phyloP scores from a whole-genome alignment of 2,329 filamentous ascomycete species.

The Trichophyton mentagrophytes region DNA sequence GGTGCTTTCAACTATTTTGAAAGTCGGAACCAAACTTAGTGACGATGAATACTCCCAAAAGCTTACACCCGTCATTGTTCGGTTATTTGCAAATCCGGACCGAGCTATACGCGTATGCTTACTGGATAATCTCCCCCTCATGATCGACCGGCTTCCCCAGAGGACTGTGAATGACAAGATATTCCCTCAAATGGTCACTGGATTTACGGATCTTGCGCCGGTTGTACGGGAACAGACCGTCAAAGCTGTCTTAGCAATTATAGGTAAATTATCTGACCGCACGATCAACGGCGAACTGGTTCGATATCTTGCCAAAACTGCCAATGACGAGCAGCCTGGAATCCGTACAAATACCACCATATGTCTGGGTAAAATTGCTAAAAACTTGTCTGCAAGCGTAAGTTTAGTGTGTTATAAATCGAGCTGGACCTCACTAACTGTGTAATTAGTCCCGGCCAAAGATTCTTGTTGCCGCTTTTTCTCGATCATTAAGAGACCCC shows the following conservation, averaged over 20 bases:
- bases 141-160: slow-evolving; percentile 81
- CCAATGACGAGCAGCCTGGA: slow-evolving; percentile 93
- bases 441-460: slow-evolving; percentile 58
- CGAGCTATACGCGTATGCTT: slow-evolving; percentile 83
- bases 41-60: slow-evolving; percentile 79
- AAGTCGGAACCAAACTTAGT: slow-evolving; percentile 74
- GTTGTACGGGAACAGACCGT: slow-evolving; percentile 91
- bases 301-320: slow-evolving; percentile 82
- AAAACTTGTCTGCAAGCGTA: slow-evolving; percentile 59
- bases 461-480: slow-evolving; percentile 85
- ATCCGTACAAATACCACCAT: slow-evolving; percentile 98
- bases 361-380: slow-evolving; percentile 89
- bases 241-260: slow-evolving; percentile 79
- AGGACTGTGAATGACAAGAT: slow-evolving; percentile 93
- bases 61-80: slow-evolving; percentile 73
- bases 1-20: slow-evolving; percentile 76
- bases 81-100: slow-evolving; percentile 82
- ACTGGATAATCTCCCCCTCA: slow-evolving; percentile 72
- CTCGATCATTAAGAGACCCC: slow-evolving; percentile 75
- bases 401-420: slow-evolving; percentile 9
- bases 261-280: slow-evolving; percentile 80
- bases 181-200: slow-evolving; percentile 87
- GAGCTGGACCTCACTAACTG: slow-evolving; percentile 17
- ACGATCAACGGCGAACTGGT: slow-evolving; percentile 88
- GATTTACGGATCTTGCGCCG: slow-evolving; percentile 83